These are phyloP conservation scores for Globisporangium heterothallicum DNA, from an alignment of 352 stramenopile species.

Conservation along the genomic window DNA sequence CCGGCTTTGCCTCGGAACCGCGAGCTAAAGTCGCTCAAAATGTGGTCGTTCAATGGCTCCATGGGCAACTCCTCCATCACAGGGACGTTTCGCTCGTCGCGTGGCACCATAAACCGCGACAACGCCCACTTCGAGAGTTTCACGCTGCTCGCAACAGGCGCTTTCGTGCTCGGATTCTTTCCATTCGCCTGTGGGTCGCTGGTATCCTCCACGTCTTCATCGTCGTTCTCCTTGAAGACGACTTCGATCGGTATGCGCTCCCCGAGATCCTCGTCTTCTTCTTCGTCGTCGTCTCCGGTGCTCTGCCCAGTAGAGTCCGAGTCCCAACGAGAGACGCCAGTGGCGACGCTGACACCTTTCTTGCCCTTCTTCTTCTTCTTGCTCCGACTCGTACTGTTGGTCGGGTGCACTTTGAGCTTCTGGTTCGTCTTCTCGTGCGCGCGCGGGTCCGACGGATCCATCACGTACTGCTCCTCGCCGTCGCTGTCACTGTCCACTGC, in stretches of 20 bases:
- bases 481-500: slow-evolving; percentile 35
- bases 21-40: slow-evolving; percentile 76
- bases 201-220: slow-evolving; percentile 3
- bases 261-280: slow-evolving; percentile 35
- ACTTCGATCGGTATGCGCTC: slow-evolving; percentile 29
- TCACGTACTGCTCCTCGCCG: slow-evolving; percentile 45
- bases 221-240: slow-evolving; percentile 14
- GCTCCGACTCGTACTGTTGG: slow-evolving; percentile 6
- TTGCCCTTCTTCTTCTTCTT: slow-evolving; percentile 17
- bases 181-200: not conserved
- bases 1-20: slow-evolving; percentile 49
- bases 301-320: slow-evolving; percentile 24
- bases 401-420: slow-evolving; percentile 27
- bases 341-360: slow-evolving; percentile 1
- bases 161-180: not conserved
- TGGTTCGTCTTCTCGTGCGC: slow-evolving; percentile 35
- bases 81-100: slow-evolving; percentile 42
- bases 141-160: slow-evolving; percentile 19
- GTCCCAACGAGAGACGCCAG: slow-evolving; percentile 48
- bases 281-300: slow-evolving; percentile 7
- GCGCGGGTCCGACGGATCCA: slow-evolving; percentile 74
- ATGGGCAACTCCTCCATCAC: slow-evolving; percentile 57
- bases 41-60: slow-evolving; percentile 82
- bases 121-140: slow-evolving; percentile 73
- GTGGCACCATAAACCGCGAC: slow-evolving; percentile 57